A percentile compares a stretch with the other conserved stretches of the same genome.
Conservation (phyloP, 495 filamentous ascomycete genomes). For the Penicillium simplicissimum region DNA sequence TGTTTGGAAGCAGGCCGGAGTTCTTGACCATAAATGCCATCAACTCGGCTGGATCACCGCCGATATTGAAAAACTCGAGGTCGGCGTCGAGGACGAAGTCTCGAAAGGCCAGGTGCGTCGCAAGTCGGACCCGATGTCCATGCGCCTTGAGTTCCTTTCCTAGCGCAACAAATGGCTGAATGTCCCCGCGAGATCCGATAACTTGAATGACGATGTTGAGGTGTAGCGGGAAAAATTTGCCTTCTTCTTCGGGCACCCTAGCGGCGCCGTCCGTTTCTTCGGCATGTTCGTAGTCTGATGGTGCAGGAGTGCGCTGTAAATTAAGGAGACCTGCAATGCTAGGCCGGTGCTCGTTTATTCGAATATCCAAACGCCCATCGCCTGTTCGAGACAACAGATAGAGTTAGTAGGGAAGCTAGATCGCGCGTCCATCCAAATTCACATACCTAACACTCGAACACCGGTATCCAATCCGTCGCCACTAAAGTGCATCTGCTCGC, state of each 20-base stretch:
- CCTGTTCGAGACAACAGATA: slow-evolving; percentile 6
- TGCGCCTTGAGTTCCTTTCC: slow-evolving; percentile 66
- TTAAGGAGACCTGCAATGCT: slow-evolving; percentile 27
- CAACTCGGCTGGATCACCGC: slow-evolving; percentile 75
- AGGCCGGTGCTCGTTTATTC: slow-evolving; percentile 26
- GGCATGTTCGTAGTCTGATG: slow-evolving; percentile 18
- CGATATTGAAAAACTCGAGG: slow-evolving; percentile 78
- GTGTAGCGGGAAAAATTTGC: slow-evolving; percentile 54
- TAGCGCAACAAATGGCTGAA: slow-evolving; percentile 73
- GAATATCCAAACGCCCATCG: slow-evolving; percentile 32
- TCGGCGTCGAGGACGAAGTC: slow-evolving; percentile 69
- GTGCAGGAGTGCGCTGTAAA: slow-evolving; percentile 11
- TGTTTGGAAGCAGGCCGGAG: slow-evolving; percentile 72
- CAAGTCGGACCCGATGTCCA: slow-evolving; percentile 74
- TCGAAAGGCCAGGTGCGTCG: slow-evolving; percentile 73
- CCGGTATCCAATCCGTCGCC: slow-evolving; percentile 30
- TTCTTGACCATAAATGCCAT: slow-evolving; percentile 93
- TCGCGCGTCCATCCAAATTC: neutral
- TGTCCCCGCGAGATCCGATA: slow-evolving; percentile 78
- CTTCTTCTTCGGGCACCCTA: slow-evolving; percentile 49
- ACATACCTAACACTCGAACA: slow-evolving; percentile 26
- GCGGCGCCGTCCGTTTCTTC: neutral
- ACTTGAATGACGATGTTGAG: slow-evolving; percentile 82
- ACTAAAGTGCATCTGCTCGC: slow-evolving; percentile 13
- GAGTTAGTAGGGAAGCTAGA: neutral